Evolutionary conservation across 1,284 basidiomycete species (phyloP).

Genomic region (Ustilago curta): DNA sequence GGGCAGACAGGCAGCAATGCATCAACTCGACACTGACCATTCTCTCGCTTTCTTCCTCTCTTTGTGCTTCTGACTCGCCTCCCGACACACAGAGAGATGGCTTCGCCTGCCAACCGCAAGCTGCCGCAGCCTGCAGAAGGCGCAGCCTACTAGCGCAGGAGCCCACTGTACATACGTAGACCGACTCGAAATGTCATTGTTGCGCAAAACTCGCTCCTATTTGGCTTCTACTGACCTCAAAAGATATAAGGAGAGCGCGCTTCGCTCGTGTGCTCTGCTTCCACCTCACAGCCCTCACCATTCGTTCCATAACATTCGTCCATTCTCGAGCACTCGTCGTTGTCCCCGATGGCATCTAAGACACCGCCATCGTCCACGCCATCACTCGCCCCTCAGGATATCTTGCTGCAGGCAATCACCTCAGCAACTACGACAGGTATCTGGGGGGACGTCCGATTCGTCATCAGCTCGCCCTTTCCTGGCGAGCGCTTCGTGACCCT

Average conservation of each 20-base stretch:
- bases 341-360: not conserved
- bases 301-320: no score
- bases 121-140: slow-evolving; percentile 94
- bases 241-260: no score
- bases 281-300: no score
- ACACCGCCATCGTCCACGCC: not conserved
- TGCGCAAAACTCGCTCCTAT: not conserved
- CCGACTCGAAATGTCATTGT: slow-evolving; percentile 11
- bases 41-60: slow-evolving; percentile 8
- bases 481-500: slow-evolving; percentile 12
- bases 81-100: slow-evolving; percentile 84
- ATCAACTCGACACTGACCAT: slow-evolving; percentile 1
- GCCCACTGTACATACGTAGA: slow-evolving; percentile 39
- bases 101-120: slow-evolving; percentile 88
- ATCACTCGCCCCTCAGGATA: not conserved
- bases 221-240: not conserved
- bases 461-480: slow-evolving; percentile 13
- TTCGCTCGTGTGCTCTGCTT: no score
- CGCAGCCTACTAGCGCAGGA: slow-evolving; percentile 49
- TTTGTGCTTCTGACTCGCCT: not conserved
- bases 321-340: no score
- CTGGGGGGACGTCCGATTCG: slow-evolving; percentile 40
- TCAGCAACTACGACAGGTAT: slow-evolving; percentile 1
- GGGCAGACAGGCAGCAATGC: not conserved
- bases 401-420: slow-evolving; percentile 15